These are phyloP conservation scores for Leptomonas pyrrhocoris DNA, from an alignment of 208 protist species.

Conservation along the genomic window DNA sequence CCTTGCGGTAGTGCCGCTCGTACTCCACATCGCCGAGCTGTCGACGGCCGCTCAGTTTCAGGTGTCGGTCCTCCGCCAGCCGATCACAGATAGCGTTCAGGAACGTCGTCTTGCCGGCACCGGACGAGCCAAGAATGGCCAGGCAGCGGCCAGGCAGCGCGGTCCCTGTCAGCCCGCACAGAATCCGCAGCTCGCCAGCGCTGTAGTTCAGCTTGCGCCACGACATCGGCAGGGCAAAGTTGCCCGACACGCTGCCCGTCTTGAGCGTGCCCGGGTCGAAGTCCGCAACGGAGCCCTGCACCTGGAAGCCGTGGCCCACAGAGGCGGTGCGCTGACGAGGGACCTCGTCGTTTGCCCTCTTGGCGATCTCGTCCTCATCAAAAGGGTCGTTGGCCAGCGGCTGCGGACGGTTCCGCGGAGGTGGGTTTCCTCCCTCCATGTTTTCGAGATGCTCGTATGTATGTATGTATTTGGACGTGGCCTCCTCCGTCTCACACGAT, in stretches of 20 bases:
- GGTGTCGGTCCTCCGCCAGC: slow-evolving; percentile 39
- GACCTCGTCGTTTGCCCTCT: background rate
- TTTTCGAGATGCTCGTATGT: background rate
- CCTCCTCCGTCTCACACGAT: too few relatives aligned
- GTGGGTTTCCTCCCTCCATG: background rate
- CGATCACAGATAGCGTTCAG: slow-evolving; percentile 82
- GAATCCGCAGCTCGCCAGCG: slow-evolving; percentile 51
- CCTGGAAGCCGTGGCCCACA: slow-evolving; percentile 31
- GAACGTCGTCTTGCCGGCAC: slow-evolving; percentile 90
- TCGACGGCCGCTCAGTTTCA: slow-evolving; percentile 51
- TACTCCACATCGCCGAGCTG: slow-evolving; percentile 75
- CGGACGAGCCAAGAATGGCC: slow-evolving; percentile 83
- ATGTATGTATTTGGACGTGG: background rate
- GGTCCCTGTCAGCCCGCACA: slow-evolving; percentile 70
- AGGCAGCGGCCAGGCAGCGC: slow-evolving; percentile 75
- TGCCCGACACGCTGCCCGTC: slow-evolving; percentile 32
- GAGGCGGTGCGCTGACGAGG: background rate
- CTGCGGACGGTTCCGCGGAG: background rate
- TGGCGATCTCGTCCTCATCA: background rate
- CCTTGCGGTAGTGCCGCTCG: slow-evolving; percentile 59
- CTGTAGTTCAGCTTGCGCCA: slow-evolving; percentile 79
- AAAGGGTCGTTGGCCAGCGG: slow-evolving; percentile 4
- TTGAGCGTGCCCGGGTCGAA: slow-evolving; percentile 42
- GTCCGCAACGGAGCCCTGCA: slow-evolving; percentile 54
- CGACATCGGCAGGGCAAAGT: slow-evolving; percentile 65